Percentiles rank a stretch among this genome's conserved stretches.
Conservation (phyloP, 2,329 filamentous ascomycete genomes). For the Talaromyces marneffei region DNA sequence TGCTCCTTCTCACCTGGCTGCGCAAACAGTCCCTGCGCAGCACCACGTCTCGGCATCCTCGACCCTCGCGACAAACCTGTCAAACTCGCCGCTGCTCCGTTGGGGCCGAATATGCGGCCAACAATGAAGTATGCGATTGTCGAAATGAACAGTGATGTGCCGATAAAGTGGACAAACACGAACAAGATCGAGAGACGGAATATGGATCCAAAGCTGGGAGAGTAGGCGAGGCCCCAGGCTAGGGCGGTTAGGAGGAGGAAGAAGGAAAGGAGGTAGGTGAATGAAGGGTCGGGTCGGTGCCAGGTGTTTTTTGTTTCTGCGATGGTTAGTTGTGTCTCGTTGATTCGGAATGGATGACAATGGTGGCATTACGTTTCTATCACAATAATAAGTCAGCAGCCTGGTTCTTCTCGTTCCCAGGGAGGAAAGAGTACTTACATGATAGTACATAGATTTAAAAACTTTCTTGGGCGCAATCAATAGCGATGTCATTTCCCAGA, state of each 20-base stretch:
- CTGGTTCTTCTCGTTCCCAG: not conserved
- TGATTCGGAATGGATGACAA: not conserved
- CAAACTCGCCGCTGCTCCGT: constrained; percentile 40
- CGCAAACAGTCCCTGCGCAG: constrained; percentile 53
- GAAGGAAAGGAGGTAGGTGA: constrained; percentile 63
- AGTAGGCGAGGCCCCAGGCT: constrained; percentile 55
- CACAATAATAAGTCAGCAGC: not conserved
- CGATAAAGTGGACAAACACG: constrained; percentile 56
- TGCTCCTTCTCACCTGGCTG: constrained; percentile 53
- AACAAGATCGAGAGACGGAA: constrained; percentile 45
- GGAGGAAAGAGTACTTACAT: constrained; percentile 43
- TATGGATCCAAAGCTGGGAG: constrained; percentile 43
- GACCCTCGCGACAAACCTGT: constrained; percentile 39
- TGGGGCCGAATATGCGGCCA: constrained; percentile 55
- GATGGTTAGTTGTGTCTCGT: not conserved
- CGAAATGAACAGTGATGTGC: constrained; percentile 53
- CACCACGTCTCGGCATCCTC: constrained; percentile 44
- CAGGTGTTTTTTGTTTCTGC: constrained; percentile 65
- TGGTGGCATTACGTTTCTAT: constrained; percentile 12
- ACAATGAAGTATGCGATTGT: constrained; percentile 61
- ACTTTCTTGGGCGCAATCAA: constrained; percentile 66
- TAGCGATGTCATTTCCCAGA: constrained; percentile 66
- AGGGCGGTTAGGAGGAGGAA: constrained; percentile 53
- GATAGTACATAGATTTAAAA: constrained; percentile 65
- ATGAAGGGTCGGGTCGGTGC: constrained; percentile 63